These are phyloP conservation scores for Eucalyptus sp. DNA, from an alignment of 345 rosid species.

Conservation along the genomic window DNA sequence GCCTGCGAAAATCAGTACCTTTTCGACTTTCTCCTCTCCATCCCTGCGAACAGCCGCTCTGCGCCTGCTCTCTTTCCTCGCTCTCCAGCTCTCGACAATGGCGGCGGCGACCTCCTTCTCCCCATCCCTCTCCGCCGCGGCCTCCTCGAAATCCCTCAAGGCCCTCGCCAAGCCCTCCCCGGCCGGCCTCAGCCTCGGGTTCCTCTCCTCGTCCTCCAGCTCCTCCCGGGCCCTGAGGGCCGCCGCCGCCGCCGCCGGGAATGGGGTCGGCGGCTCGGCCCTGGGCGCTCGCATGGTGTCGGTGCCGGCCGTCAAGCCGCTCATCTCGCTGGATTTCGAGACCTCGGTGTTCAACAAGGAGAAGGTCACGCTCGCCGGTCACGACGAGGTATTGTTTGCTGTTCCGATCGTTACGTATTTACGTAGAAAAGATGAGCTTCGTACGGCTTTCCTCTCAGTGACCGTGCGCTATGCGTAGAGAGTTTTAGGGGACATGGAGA, in stretches of 20 bases:
- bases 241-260: slow-evolving; percentile 2
- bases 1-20: accelerated
- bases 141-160: slow-evolving; percentile 11
- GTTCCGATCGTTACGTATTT: neutral
- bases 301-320: slow-evolving; percentile 17
- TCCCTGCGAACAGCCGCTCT: neutral
- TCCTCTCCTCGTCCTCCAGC: slow-evolving; percentile 25
- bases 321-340: slow-evolving; percentile 42
- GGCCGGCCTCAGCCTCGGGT: slow-evolving; percentile 8
- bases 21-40: neutral
- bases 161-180: slow-evolving; percentile 2
- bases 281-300: slow-evolving; percentile 34
- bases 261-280: slow-evolving; percentile 24
- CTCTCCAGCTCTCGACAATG: neutral
- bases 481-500: neutral
- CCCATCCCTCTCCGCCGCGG: slow-evolving; percentile 13
- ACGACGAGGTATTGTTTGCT: slow-evolving; percentile 42
- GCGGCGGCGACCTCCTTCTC: slow-evolving; percentile 39
- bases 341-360: slow-evolving; percentile 79
- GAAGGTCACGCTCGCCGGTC: slow-evolving; percentile 64
- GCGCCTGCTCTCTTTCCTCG: neutral
- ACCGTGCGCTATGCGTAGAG: neutral
- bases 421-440: neutral
- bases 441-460: neutral
- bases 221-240: slow-evolving; percentile 19